phyloP scores from a whole-genome alignment of 208 protist species.

The Crithidia brevicula region DNA sequence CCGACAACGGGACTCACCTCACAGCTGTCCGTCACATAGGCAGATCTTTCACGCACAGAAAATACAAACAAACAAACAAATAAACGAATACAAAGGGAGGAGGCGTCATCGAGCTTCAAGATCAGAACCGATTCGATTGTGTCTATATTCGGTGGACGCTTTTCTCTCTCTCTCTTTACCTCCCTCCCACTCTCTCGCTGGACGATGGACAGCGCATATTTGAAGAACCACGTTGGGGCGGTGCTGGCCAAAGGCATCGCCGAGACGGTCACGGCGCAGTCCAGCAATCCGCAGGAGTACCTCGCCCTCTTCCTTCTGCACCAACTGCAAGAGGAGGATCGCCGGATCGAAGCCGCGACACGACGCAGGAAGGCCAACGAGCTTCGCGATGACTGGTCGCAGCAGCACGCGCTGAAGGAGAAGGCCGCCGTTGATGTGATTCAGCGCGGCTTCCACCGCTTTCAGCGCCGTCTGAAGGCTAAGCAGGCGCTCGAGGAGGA shows the following conservation, averaged over 20 bases:
- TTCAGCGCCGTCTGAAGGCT: constrained; percentile 30
- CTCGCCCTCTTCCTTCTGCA: constrained; percentile 89
- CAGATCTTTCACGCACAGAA: no score
- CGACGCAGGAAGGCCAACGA: constrained; percentile 46
- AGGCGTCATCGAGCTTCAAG: no score
- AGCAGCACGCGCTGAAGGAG: constrained; percentile 54
- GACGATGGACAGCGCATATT: constrained; percentile 86
- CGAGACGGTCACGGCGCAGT: constrained; percentile 86
- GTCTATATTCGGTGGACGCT: no score
- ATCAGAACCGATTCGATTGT: no score
- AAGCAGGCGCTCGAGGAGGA: constrained; percentile 56
- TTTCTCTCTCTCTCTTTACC: no score
- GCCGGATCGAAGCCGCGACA: constrained; percentile 30
- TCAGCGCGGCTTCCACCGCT: constrained; percentile 67
- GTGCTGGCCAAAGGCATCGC: constrained; percentile 91
- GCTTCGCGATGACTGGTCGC: constrained; percentile 60
- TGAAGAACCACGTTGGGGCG: constrained; percentile 81
- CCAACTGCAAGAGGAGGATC: constrained; percentile 83
- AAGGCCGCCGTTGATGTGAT: constrained; percentile 78
- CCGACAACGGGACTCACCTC: no score
- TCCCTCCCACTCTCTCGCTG: not conserved
- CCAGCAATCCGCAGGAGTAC: constrained; percentile 91
- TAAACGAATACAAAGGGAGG: no score
- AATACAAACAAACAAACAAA: no score
- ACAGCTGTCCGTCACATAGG: no score